Conservation (phyloP, 768 basidiomycete genomes). For the Auriscalpium microsporum region DNA sequence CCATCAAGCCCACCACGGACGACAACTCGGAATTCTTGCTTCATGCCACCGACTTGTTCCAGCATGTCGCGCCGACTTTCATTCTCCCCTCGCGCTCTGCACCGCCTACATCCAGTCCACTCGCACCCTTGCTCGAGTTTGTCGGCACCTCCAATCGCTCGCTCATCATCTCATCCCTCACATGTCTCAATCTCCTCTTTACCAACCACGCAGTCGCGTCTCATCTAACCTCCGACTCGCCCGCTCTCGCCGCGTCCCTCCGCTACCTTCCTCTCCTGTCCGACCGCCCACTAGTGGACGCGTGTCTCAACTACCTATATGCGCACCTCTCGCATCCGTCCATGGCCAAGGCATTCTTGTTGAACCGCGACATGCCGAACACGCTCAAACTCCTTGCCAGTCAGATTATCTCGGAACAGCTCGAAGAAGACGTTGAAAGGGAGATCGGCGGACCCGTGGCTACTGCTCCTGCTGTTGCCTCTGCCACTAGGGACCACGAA, state of each 20-base stretch:
- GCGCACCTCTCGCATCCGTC: constrained; percentile 64
- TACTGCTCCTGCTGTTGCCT: constrained; percentile 43
- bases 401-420: constrained; percentile 62
- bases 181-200: constrained; percentile 52
- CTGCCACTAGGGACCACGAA: constrained; percentile 49
- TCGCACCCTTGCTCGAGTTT: constrained; percentile 48
- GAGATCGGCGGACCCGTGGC: constrained; percentile 55
- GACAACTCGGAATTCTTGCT: constrained; percentile 66
- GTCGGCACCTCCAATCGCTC: constrained; percentile 64
- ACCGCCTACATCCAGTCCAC: constrained; percentile 35
- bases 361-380: constrained; percentile 60
- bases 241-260: constrained; percentile 54
- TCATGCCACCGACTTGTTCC: constrained; percentile 63
- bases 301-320: constrained; percentile 68
- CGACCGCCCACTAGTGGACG: constrained; percentile 63
- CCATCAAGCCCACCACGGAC: constrained; percentile 53
- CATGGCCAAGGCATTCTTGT: constrained; percentile 71
- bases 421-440: constrained; percentile 54
- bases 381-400: constrained; percentile 61
- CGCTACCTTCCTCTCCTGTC: constrained; percentile 65
- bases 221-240: constrained; percentile 46
- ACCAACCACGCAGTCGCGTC: constrained; percentile 49
- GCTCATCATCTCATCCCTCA: constrained; percentile 59
- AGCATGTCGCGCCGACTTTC: constrained; percentile 45
- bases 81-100: constrained; percentile 28